phyloP scores from a whole-genome alignment of 1,139 yeast genomes.

The Blastobotrys buckinghamii region DNA sequence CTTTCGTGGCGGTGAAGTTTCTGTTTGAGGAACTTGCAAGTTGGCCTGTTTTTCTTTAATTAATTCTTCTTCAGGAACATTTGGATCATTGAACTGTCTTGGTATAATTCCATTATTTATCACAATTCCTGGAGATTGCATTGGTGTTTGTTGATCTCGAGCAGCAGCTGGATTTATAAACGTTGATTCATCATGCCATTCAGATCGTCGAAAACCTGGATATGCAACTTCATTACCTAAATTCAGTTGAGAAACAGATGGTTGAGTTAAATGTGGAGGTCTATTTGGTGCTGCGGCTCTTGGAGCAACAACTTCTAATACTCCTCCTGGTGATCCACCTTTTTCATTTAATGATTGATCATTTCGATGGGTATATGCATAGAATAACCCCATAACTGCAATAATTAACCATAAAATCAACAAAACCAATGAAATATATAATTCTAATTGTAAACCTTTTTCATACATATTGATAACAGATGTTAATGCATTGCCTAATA shows the following conservation, averaged over 20 bases:
- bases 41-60: background rate
- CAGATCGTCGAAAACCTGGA: background rate
- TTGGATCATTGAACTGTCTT: background rate
- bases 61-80: background rate
- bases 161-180: background rate
- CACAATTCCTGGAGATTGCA: background rate
- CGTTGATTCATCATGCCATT: background rate
- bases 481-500: slow-evolving; percentile 10
- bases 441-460: slow-evolving; percentile 19
- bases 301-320: too few species aligned
- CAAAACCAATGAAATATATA: slow-evolving; percentile 21
- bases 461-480: slow-evolving; percentile 19
- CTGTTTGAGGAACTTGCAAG: background rate
- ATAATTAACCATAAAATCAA: slow-evolving; percentile 23
- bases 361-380: slow-evolving; percentile 14
- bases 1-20: slow-evolving; percentile 3
- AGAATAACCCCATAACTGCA: slow-evolving; percentile 20
- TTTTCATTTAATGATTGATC: background rate
- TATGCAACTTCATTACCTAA: background rate
- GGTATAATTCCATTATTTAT: background rate
- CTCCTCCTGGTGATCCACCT: too few species aligned
- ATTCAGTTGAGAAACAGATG: background rate
- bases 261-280: background rate
- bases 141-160: background rate
- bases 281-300: background rate